These are phyloP conservation scores for Persicaria tinctoria DNA, from an alignment of 148 eudicot species.

Conservation along the genomic window DNA sequence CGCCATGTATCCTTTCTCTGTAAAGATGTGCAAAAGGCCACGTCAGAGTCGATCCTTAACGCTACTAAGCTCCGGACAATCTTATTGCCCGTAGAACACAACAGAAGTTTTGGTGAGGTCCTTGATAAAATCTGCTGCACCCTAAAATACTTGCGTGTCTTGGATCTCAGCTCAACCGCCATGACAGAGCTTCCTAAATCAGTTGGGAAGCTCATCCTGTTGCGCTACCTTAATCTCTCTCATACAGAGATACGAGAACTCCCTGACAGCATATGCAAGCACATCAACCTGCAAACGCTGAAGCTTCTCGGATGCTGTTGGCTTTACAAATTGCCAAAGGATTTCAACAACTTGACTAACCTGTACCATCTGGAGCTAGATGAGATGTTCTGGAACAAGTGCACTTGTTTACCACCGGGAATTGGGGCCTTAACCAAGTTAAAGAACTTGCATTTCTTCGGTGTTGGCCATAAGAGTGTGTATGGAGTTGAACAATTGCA, in stretches of 20 bases:
- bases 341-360: conserved; percentile 21
- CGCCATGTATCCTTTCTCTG: conserved; percentile 1
- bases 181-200: conserved; percentile 23
- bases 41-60: neutral
- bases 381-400: conserved; percentile 29
- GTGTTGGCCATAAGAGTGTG: too few species aligned
- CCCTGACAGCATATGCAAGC: conserved; percentile 28
- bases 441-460: neutral
- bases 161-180: conserved; percentile 30
- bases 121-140: conserved; percentile 20
- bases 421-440: conserved; percentile 16
- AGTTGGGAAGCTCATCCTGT: conserved; percentile 23
- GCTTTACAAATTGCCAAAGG: conserved; percentile 14
- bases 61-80: neutral
- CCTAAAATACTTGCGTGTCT: conserved; percentile 20
- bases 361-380: conserved; percentile 31
- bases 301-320: conserved; percentile 26
- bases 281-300: conserved; percentile 21
- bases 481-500: too few species aligned
- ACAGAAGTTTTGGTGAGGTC: neutral
- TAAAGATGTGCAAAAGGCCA: neutral
- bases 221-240: conserved; percentile 26
- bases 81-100: neutral
- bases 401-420: conserved; percentile 18
- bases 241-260: conserved; percentile 22